Base-by-base conservation (phyloP, 768 basidiomycete species). In the Phylloporus sp. region DNA sequence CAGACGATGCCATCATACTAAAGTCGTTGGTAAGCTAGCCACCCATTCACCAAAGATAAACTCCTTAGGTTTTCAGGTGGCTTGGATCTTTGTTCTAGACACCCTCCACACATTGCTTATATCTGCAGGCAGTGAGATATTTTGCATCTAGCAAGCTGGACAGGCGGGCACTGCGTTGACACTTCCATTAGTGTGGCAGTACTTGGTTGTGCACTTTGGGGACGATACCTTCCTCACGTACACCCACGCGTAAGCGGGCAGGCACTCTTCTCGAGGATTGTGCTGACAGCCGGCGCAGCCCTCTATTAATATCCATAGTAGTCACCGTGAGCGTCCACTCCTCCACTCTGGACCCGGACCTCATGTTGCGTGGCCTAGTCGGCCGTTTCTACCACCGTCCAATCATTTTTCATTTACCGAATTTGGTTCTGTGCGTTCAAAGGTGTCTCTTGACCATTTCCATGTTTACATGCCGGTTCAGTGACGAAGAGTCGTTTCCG, bases 401-500 rank as follows among this genome's bases (percentile, higher is more conserved):
- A 61, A 34, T 54, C 55, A 18, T 60, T 55, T 45, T 61, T 62
- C 54, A 60, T 59, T 46, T 60, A 48, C 45, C 55, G 58, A 13
- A 55, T 63, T 32, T 61, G 55, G 61, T 48, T 9, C 14, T 26
- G 60, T 57, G 46, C 20, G 59, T 60, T 31, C 20, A 26, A 38
- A 27, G 3, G 3, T 8, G 14, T 28, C 6, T 41, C 50, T 49
- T 38, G 38, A 14, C 6, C 29, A 35, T 13, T 14, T 26, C 14
- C 13, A 27, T n/a, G n/a, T 34, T 45, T 21, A 53, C 15, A 18
- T 6, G 6, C 42, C 5, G 4, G 6, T 22, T 42, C 21, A 60
- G 57, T 56, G 46, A 47, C n/a, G 17, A 54, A 9, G 37, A 32
- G 42, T 35, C 46, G 55, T 17, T 50, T 54, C 17, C 48, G 42